phyloP scores from a whole-genome alignment of 495 filamentous ascomycete genomes.

The Daldinia grandis region DNA sequence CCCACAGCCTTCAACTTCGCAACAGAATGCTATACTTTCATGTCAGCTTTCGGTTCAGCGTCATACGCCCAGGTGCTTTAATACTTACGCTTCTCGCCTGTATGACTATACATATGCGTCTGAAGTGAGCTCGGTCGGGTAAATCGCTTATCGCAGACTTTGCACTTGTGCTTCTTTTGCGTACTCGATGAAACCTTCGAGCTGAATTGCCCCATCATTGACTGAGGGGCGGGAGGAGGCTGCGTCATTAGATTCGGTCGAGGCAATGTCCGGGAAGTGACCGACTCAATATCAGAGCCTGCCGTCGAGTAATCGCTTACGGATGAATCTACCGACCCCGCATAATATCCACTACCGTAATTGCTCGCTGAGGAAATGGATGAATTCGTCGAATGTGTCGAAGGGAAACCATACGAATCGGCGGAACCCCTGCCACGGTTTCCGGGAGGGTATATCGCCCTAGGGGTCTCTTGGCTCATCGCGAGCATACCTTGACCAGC shows the following conservation, averaged over 20 bases:
- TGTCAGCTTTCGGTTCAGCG: slow-evolving; percentile 47
- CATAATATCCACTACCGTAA: slow-evolving; percentile 78
- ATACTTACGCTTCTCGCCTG: slow-evolving; percentile 95
- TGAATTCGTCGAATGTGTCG: slow-evolving; percentile 89
- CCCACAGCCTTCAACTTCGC: slow-evolving; percentile 94
- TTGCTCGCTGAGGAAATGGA: slow-evolving; percentile 85
- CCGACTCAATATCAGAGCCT: slow-evolving; percentile 83
- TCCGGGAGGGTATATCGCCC: slow-evolving; percentile 83
- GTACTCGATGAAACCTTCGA: slow-evolving; percentile 95
- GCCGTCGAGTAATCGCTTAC: slow-evolving; percentile 95
- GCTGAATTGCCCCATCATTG: slow-evolving; percentile 99
- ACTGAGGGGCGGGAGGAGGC: slow-evolving; percentile 84
- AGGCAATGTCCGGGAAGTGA: slow-evolving; percentile 81
- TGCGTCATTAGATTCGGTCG: slow-evolving; percentile 74
- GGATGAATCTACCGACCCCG: slow-evolving; percentile 85
- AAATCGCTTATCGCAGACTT: slow-evolving; percentile 99
- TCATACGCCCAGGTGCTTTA: neutral
- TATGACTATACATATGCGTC: slow-evolving; percentile 99
- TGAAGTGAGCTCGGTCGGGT: slow-evolving; percentile 95
- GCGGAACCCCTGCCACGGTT: slow-evolving; percentile 69
- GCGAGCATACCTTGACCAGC: slow-evolving; percentile 87
- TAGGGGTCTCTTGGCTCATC: slow-evolving; percentile 89
- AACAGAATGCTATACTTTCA: slow-evolving; percentile 76
- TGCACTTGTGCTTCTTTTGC: slow-evolving; percentile 99
- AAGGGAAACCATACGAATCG: slow-evolving; percentile 95